A percentile compares a stretch with the other conserved stretches of the same genome.
Evolutionary conservation across 768 basidiomycete species (phyloP).

Genomic region (Boletus bicolor): DNA sequence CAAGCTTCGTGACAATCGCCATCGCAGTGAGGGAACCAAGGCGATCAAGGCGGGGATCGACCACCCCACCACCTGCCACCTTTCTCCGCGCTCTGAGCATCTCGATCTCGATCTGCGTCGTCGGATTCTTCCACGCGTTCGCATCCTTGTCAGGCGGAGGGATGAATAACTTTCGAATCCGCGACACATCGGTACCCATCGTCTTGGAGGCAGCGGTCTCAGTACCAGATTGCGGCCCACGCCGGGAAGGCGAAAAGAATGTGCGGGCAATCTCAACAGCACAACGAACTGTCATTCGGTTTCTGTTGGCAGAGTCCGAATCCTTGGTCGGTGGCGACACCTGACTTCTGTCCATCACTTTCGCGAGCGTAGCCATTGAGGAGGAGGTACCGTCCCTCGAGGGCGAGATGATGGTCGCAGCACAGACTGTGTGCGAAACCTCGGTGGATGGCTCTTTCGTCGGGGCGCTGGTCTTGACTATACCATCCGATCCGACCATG

Average conservation of each 20-base stretch:
- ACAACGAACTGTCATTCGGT: background rate
- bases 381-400: background rate
- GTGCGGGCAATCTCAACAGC: background rate
- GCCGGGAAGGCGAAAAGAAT: background rate
- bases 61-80: background rate
- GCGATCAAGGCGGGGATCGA: background rate
- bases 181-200: background rate
- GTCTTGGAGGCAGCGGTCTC: background rate
- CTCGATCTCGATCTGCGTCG: constrained; percentile 9
- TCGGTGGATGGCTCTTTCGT: background rate
- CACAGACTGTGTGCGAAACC: background rate
- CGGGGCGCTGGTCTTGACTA: background rate
- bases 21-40: background rate
- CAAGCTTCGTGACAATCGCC: background rate
- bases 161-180: background rate
- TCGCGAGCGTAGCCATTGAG: background rate
- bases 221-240: background rate
- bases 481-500: background rate
- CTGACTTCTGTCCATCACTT: background rate
- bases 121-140: background rate
- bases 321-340: background rate
- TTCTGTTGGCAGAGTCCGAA: background rate
- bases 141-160: constrained; percentile 4
- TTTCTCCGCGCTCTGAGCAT: constrained; percentile 4
- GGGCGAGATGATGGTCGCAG: background rate